A percentile compares a stretch with the other conserved stretches of the same genome.
These are phyloP conservation scores for Chalciporus sphaerocephalus DNA, from an alignment of 768 basidiomycete species.

Conservation along the genomic window DNA sequence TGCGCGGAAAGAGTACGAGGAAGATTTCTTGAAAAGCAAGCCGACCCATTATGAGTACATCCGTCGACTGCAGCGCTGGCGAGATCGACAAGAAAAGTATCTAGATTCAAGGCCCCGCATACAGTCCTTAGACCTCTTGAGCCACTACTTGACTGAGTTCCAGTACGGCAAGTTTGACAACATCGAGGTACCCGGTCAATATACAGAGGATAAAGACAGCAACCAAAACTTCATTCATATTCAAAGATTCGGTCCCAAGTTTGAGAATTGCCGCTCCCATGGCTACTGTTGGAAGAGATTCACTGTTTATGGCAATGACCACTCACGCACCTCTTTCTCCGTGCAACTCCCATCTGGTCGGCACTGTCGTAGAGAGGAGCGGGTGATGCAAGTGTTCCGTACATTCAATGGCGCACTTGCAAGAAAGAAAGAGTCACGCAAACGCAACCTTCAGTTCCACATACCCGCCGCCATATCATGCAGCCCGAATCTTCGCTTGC, in stretches of 20 bases:
- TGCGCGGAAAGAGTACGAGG: conserved; percentile 82
- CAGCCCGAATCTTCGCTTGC: conserved; percentile 75
- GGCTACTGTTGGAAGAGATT: conserved; percentile 88
- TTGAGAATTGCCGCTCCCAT: conserved; percentile 84
- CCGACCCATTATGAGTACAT: conserved; percentile 86
- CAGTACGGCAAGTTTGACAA: conserved; percentile 97
- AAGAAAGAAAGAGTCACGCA: conserved; percentile 88
- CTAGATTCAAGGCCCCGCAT: conserved; percentile 79
- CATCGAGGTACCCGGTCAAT: conserved; percentile 98
- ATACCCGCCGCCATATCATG: conserved; percentile 83
- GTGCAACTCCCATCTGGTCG: conserved; percentile 86
- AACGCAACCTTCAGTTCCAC: conserved; percentile 88
- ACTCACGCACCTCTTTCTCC: conserved; percentile 82
- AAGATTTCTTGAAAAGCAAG: conserved; percentile 80
- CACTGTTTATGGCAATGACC: conserved; percentile 86
- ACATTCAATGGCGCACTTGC: conserved; percentile 84
- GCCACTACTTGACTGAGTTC: conserved; percentile 95
- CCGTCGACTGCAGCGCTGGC: conserved; percentile 84
- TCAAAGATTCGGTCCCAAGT: conserved; percentile 83
- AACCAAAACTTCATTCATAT: conserved; percentile 89
- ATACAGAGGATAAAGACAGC: conserved; percentile 96
- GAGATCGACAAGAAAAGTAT: conserved; percentile 81
- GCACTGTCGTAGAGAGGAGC: conserved; percentile 87
- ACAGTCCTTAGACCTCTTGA: conserved; percentile 80
- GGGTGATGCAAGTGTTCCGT: conserved; percentile 88